These are phyloP conservation scores for Colletotrichum euphorbiae DNA, from an alignment of 2,329 filamentous ascomycete species.

Conservation along the genomic window DNA sequence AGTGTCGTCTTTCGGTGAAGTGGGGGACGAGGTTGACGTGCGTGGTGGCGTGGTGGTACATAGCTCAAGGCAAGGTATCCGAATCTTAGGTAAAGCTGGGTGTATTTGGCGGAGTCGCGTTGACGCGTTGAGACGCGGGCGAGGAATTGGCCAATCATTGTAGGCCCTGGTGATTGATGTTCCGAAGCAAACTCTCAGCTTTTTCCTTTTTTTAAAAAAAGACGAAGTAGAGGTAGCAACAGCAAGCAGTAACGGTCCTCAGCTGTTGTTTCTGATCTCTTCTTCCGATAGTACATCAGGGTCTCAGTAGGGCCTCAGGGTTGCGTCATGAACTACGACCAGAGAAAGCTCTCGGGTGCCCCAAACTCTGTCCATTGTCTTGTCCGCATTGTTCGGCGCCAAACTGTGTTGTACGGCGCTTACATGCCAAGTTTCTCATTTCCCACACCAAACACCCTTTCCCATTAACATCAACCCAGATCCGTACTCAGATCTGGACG, in stretches of 20 bases:
- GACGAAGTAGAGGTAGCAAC: too few relatives aligned
- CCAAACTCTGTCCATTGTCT: constrained; percentile 4
- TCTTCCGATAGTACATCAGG: constrained; percentile 21
- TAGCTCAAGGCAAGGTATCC: neutral
- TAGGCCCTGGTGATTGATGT: neutral
- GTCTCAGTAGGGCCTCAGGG: constrained; percentile 8
- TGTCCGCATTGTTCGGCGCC: constrained; percentile 10
- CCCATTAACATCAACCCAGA: neutral
- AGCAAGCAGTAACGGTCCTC: constrained; percentile 3
- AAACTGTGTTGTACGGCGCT: constrained; percentile 8
- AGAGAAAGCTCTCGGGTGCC: neutral
- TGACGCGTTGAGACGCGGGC: constrained; percentile 26
- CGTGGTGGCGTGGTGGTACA: too few relatives aligned
- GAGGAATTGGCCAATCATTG: constrained; percentile 36
- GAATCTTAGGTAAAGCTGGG: constrained; percentile 16
- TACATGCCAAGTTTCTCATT: constrained; percentile 24
- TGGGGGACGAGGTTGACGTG: neutral
- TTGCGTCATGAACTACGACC: constrained; percentile 13
- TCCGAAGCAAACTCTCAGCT: too few relatives aligned
- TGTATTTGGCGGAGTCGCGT: constrained; percentile 33
- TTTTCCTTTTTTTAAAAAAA: too few relatives aligned
- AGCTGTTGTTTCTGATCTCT: neutral
- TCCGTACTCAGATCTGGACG: constrained; percentile 13
- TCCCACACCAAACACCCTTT: constrained; percentile 15
- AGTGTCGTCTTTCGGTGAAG: constrained; percentile 2